phyloP scores from a whole-genome alignment of 495 filamentous ascomycete genomes.

The Astrothelium subdiscretum region DNA sequence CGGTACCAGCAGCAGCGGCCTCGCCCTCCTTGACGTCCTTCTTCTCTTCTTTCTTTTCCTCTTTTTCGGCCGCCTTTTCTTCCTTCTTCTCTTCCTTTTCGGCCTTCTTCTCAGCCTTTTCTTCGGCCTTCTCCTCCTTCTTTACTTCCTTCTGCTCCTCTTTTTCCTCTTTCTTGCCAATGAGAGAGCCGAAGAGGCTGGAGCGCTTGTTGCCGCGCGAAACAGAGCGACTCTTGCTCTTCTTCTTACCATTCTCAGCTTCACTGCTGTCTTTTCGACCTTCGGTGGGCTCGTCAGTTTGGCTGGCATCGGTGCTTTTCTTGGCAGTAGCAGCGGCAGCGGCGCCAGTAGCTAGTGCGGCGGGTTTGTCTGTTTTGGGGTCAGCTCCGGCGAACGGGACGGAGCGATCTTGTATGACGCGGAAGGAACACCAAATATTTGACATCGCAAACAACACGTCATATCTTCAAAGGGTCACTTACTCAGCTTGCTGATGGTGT shows the following conservation, averaged over 20 bases:
- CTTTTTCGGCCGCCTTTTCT: conserved; percentile 14
- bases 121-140: conserved; percentile 31
- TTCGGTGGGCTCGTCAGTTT: conserved; percentile 19
- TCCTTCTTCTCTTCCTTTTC: conserved; percentile 20
- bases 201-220: conserved; percentile 63
- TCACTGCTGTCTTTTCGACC: conserved; percentile 30
- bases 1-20: conserved; percentile 1
- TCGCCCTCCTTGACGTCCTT: conserved; percentile 13
- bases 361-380: conserved; percentile 25
- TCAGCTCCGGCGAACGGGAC: conserved; percentile 27
- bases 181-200: conserved; percentile 67
- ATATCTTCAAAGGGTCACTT: conserved; percentile 12
- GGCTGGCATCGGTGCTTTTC: conserved; percentile 28
- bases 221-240: conserved; percentile 52
- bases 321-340: conserved; percentile 24
- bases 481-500: conserved; percentile 33
- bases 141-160: conserved; percentile 34
- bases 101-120: conserved; percentile 20
- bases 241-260: conserved; percentile 28
- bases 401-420: conserved; percentile 19
- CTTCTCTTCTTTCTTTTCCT: conserved; percentile 15
- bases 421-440: neutral
- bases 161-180: conserved; percentile 54
- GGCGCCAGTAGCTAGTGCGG: conserved; percentile 17
- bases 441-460: neutral